Evolutionary conservation across 1,284 basidiomycete species (phyloP), one percentile per base, ranked within the genome.

Genomic region (Tranzscheliella williamsii): DNA sequence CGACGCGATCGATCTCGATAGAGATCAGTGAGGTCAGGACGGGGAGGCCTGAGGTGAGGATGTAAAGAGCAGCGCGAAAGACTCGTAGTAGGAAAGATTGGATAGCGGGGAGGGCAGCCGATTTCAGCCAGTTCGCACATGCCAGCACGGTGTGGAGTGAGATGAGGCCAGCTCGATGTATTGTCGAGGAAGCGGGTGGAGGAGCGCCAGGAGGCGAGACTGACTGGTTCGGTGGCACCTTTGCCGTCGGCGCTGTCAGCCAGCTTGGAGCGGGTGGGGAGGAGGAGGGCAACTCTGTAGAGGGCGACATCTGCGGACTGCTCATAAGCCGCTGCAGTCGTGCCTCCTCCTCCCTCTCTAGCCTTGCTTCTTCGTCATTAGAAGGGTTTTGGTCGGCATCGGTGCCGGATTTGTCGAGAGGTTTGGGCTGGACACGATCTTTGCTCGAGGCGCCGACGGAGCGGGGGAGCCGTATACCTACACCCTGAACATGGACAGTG

Each of bases 11-110:
- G 9, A 76, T 40, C 22, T 75, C 62, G 42, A 76, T 36, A 8
- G 69, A 72, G 31, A 76, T 40, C 23, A 76, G 38, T 1, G 66
- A 67, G 13, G 60, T 68, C 22, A 73, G 49, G 3, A 61, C 42
- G 5, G 71, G 69, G 12, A 73, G 37, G 16, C 52, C 44, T 5
- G 70, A 71, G 16, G 58, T 57, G 44, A 68, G 38, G 20, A 71
- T 17, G 46, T 54, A 70, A 32, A 67, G 44, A 5, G 57, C 57
- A 4, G 57, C 51, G 21, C 67, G 57, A 9, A 60, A 49, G 18
- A 49, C 38, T 9, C 53, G 51, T 15, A 69, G 46, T 0, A 44
- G 7, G 24, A 48, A 3, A 30, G 26, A 31, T 1, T 41, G 42
- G 9, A 62, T 4, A 11, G 53, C 21, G 5, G 64, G 65, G 3